Conservation (phyloP, 2,329 filamentous ascomycete species). For the Clonostachys rhizophaga region DNA sequence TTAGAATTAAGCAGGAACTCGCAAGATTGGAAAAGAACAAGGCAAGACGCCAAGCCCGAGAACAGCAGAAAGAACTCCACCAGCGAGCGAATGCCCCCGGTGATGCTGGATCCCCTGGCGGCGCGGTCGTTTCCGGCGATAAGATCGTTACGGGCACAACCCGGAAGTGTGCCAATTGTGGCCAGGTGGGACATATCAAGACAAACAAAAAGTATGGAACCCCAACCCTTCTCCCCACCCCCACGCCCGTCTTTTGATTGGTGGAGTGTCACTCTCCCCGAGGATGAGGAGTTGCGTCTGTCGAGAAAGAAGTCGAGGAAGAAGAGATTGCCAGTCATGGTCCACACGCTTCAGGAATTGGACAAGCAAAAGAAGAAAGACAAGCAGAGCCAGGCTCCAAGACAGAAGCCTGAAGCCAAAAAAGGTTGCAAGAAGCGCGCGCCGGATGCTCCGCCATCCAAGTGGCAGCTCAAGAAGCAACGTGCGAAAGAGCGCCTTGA, state of each 20-base stretch:
- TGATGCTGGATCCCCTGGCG: conserved; percentile 37
- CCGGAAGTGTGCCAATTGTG: conserved; percentile 96
- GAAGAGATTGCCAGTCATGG: conserved; percentile 9
- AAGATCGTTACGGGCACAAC: conserved; percentile 61
- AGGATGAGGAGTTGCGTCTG: conserved; percentile 5
- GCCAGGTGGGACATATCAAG: conserved; percentile 95
- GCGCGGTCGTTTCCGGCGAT: conserved; percentile 30
- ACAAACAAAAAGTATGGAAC: conserved; percentile 89
- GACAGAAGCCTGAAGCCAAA: conserved; percentile 10
- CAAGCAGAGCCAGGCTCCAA: conserved; percentile 4
- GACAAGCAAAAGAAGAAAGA: conserved; percentile 9
- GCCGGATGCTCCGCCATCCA: neutral
- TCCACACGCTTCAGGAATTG: conserved; percentile 11
- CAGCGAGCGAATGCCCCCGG: conserved; percentile 34
- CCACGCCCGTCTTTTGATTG: conserved; percentile 23
- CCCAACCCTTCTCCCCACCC: conserved; percentile 3
- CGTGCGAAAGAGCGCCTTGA: too few species aligned
- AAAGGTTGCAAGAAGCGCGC: neutral
- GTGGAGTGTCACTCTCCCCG: conserved; percentile 10
- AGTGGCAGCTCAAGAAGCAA: neutral
- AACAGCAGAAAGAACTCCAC: conserved; percentile 75
- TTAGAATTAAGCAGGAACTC: conserved; percentile 57
- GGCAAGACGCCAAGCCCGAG: conserved; percentile 82
- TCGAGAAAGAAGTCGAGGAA: conserved; percentile 2
- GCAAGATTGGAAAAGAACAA: conserved; percentile 86